Base-by-base conservation (phyloP, 73 alveolate species). In the Tetrahymena malaccensis region DNA sequence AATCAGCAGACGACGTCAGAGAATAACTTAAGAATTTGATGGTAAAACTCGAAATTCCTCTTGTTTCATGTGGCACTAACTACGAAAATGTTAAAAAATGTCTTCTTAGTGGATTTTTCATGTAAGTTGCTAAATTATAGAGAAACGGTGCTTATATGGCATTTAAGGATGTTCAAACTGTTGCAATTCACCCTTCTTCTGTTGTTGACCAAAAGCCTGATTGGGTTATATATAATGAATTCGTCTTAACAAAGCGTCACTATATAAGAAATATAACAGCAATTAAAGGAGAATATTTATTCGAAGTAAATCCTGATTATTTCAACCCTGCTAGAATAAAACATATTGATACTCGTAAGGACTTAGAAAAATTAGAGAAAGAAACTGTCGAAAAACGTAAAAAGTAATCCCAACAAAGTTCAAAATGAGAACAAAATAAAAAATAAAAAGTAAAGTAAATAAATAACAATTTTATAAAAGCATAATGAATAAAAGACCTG, bases 201-300 rank as follows among this genome's bases (percentile, higher is more conserved):
- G 98, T 98, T 56, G 95, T 99, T 85, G 99, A 99, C 83, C 99
- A 98, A 94, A 99, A 98, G 95, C 99, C 99, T 1, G 99, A 99
- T 94, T 98, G 99, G 99, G 99, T 99, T 44, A 55, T 99, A 55
- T 99, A 99, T 97, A 98, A 99, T 93, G 99, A 99, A 96, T 99
- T 98, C 96, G 99, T 99, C 50, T 94, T 99, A 85, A 99, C 99
- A 21, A 94, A 99, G 38, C 99, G 98, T 96, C 99, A 99, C 96
- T 99, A 98, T 97, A 98, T 99, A 85, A 98, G 99, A 97, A 99
- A 99, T 43, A 99, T 98, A 37, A 96, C 98, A 37, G 99, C 97
- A 93, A 98, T 99, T 16, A 95, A 98, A 33, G 99, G 99, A n/a
- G 99, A 99, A 94, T 99, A 99, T 99, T 97, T 99, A 35, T 96